Evolutionary conservation across 208 protist species (phyloP).

Genomic region (Crithidia brevicula): DNA sequence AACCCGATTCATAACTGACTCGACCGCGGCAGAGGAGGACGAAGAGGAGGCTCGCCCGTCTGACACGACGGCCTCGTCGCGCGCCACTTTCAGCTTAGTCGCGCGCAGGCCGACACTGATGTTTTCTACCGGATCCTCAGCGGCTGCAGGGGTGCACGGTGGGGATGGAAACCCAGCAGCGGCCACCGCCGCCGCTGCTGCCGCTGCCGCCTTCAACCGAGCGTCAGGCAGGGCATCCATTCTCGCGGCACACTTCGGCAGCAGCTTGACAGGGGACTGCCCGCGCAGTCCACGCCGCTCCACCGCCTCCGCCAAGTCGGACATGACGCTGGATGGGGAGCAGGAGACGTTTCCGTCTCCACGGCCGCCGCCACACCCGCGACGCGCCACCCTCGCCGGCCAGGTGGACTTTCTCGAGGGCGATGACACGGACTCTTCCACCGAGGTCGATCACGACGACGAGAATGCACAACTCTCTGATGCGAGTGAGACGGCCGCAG

Average conservation of each 20-base stretch:
- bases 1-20: too few species aligned
- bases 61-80: not conserved
- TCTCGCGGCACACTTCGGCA: not conserved
- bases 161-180: too few species aligned
- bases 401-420: not conserved
- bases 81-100: slow-evolving; percentile 7
- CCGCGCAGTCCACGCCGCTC: not conserved
- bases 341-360: not conserved
- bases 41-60: not conserved
- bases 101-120: not conserved
- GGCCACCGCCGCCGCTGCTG: not conserved
- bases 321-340: not conserved
- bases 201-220: not conserved
- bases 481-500: too few species aligned
- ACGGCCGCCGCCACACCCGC: not conserved
- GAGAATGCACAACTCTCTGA: too few species aligned
- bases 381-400: slow-evolving; percentile 6
- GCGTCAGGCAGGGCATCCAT: not conserved
- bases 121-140: too few species aligned
- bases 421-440: not conserved
- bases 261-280: not conserved
- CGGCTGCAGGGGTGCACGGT: too few species aligned
- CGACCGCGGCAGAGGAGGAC: not conserved
- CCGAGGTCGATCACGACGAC: not conserved
- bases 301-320: not conserved